Evolutionary conservation across 2,329 filamentous ascomycete species (phyloP).

Genomic region (Falciphora oryzae): DNA sequence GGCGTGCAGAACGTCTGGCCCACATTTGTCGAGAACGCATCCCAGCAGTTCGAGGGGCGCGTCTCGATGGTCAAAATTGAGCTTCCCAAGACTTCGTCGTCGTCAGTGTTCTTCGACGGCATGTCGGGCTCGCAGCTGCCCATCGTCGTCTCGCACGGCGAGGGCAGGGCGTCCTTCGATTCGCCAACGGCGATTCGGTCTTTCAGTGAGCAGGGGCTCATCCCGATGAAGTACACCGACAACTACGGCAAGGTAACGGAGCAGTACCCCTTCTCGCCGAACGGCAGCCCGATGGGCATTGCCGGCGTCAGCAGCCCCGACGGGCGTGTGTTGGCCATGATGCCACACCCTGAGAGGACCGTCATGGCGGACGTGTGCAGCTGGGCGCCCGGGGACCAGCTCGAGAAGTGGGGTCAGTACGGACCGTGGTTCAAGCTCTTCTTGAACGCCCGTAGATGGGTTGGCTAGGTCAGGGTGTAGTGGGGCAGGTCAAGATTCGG

Average conservation of each 20-base stretch:
- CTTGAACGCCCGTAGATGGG: slow-evolving; percentile 82
- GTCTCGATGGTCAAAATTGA: slow-evolving; percentile 75
- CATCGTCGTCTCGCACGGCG: slow-evolving; percentile 85
- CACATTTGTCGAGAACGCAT: slow-evolving; percentile 76
- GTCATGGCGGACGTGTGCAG: slow-evolving; percentile 73
- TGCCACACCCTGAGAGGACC: slow-evolving; percentile 92
- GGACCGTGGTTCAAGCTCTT: slow-evolving; percentile 86
- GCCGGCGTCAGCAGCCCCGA: slow-evolving; percentile 72
- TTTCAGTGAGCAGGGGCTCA: slow-evolving; percentile 61
- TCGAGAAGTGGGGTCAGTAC: slow-evolving; percentile 69
- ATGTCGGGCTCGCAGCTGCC: slow-evolving; percentile 80
- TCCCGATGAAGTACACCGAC: slow-evolving; percentile 79
- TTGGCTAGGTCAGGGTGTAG: slow-evolving; percentile 45
- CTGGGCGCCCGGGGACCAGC: slow-evolving; percentile 56
- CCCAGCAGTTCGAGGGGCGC: slow-evolving; percentile 85
- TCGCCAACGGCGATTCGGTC: slow-evolving; percentile 44
- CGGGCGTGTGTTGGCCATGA: slow-evolving; percentile 78
- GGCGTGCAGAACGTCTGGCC: slow-evolving; percentile 74
- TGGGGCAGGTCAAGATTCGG: not conserved
- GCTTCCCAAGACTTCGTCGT: slow-evolving; percentile 44
- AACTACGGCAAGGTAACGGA: slow-evolving; percentile 72
- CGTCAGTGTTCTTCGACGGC: slow-evolving; percentile 82
- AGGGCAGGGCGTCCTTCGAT: slow-evolving; percentile 71
- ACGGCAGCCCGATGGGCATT: slow-evolving; percentile 76
- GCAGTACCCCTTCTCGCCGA: slow-evolving; percentile 81